Conservation (phyloP, 108 stramenopile genomes). For the Fistulifera pelliculosa region DNA sequence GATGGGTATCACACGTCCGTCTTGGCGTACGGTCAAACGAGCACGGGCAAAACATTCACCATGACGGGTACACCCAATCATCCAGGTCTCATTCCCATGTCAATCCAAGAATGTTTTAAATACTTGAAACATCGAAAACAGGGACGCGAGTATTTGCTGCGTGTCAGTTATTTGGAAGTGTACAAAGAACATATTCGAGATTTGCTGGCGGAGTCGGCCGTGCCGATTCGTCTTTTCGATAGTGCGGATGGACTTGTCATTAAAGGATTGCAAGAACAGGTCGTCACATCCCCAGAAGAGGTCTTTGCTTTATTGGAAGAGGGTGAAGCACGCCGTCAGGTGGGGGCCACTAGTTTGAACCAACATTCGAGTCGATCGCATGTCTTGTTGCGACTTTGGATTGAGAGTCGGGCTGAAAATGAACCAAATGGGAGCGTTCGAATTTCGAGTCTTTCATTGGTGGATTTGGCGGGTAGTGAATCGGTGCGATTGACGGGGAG, state of each 20-base stretch:
- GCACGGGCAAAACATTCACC: constrained; percentile 73
- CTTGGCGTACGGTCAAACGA: constrained; percentile 88
- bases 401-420: constrained; percentile 63
- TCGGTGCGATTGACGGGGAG: constrained; percentile 70
- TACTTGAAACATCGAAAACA: constrained; percentile 29
- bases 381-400: constrained; percentile 79
- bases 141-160: constrained; percentile 59
- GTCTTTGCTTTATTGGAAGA: constrained; percentile 65
- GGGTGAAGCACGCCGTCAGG: constrained; percentile 75
- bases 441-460: constrained; percentile 57
- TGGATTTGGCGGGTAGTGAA: constrained; percentile 84
- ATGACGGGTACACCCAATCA: constrained; percentile 58
- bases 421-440: constrained; percentile 33
- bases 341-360: constrained; percentile 91
- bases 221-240: constrained; percentile 67
- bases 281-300: constrained; percentile 75
- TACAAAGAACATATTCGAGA: constrained; percentile 83
- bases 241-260: constrained; percentile 70
- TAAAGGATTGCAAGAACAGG: constrained; percentile 78
- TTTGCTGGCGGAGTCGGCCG: constrained; percentile 46
- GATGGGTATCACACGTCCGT: constrained; percentile 91
- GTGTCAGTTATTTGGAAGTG: constrained; percentile 91
- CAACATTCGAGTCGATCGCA: constrained; percentile 78
- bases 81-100: constrained; percentile 58
- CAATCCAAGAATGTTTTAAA: constrained; percentile 55